Percentiles rank a stretch among this genome's conserved stretches.
Evolutionary conservation across 1,284 basidiomycete genomes (phyloP).

Genomic region (Meira miltonrushii): DNA sequence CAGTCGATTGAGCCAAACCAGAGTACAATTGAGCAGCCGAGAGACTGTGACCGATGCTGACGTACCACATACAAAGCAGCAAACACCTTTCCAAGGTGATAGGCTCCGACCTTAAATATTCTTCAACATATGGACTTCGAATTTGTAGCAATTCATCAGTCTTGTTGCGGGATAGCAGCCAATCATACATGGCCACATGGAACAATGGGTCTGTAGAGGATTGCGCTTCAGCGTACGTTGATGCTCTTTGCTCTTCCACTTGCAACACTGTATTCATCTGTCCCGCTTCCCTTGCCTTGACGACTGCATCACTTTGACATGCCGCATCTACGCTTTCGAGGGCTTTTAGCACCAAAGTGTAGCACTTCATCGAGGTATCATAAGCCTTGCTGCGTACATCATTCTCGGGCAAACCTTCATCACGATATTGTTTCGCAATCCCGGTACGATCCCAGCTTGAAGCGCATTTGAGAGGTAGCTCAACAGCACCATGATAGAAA

Average conservation of each 20-base stretch:
- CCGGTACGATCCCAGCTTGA: constrained; percentile 72
- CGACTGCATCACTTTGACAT: not conserved
- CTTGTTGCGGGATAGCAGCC: constrained; percentile 73
- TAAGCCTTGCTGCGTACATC: constrained; percentile 58
- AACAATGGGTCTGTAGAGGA: constrained; percentile 82
- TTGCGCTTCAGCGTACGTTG: constrained; percentile 59
- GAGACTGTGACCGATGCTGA: constrained; percentile 61
- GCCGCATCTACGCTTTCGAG: constrained; percentile 70
- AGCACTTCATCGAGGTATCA: constrained; percentile 64
- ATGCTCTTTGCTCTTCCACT: constrained; percentile 43
- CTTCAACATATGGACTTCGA: constrained; percentile 74
- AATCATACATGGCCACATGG: constrained; percentile 89
- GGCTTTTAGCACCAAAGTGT: constrained; percentile 62
- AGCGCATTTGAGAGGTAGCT: constrained; percentile 80
- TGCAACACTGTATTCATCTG: constrained; percentile 14
- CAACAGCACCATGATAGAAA: constrained; percentile 78
- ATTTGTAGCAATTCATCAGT: constrained; percentile 72
- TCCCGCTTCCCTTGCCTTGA: not conserved
- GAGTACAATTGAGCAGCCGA: constrained; percentile 83
- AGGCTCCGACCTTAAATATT: constrained; percentile 78
- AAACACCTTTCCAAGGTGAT: constrained; percentile 75
- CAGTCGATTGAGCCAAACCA: constrained; percentile 76
- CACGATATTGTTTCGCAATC: constrained; percentile 30
- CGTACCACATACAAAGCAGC: constrained; percentile 92
- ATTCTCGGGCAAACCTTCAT: constrained; percentile 67